Percentiles rank a stretch among this genome's conserved stretches.
Conservation (phyloP, 2,329 filamentous ascomycete genomes). For the Delphinella strobiligena region DNA sequence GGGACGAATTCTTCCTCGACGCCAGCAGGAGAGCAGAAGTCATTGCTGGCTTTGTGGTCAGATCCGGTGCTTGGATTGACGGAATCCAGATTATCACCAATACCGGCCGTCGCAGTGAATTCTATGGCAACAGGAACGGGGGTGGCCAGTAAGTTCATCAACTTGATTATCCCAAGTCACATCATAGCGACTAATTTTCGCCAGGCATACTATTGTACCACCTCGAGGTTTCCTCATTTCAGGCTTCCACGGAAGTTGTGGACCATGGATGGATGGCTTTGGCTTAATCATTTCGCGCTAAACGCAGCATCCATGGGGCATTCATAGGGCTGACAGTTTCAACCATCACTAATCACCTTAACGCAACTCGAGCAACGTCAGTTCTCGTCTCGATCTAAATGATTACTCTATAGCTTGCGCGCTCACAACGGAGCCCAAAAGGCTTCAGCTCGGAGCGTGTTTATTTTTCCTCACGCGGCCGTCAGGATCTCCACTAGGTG, state of each 20-base stretch:
- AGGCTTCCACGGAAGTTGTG: conserved; percentile 74
- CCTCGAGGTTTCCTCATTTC: conserved; percentile 81
- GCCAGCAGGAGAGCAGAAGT: conserved; percentile 67
- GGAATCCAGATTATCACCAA: conserved; percentile 84
- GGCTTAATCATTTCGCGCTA: conserved; percentile 65
- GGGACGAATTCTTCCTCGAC: conserved; percentile 70
- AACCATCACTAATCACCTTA: no score
- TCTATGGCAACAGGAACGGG: conserved; percentile 71
- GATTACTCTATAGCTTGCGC: no score
- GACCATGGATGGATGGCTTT: conserved; percentile 73
- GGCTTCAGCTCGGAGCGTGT: no score
- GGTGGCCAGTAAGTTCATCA: conserved; percentile 61
- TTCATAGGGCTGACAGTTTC: not conserved
- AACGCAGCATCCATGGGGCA: conserved; percentile 15
- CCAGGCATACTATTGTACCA: conserved; percentile 74
- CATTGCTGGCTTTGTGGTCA: conserved; percentile 72
- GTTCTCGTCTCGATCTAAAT: no score
- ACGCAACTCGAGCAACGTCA: no score
- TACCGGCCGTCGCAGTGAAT: conserved; percentile 68
- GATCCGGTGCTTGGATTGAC: conserved; percentile 74
- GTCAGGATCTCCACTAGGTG: no score
- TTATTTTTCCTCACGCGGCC: no score
- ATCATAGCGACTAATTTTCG: not conserved
- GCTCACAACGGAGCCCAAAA: no score
- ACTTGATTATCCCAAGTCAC: conserved; percentile 1